Evolutionary conservation across 805 yeast genomes (phyloP), one percentile per base, ranked within the genome.

Genomic region (Cyberlindnera maritima): DNA sequence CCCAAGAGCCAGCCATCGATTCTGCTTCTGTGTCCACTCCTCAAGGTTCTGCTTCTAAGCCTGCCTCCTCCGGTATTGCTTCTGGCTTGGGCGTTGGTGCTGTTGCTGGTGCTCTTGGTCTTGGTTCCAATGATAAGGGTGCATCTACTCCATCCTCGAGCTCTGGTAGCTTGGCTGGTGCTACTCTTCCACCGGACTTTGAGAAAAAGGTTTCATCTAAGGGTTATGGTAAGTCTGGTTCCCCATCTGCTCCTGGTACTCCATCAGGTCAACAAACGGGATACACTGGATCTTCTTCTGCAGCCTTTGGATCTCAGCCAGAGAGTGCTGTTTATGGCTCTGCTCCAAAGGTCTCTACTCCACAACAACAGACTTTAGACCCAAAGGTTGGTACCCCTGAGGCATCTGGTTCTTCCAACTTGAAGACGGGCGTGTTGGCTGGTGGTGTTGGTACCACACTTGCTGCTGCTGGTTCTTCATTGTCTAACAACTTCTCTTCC

Each of bases 161-260:
- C 38, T 47, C 51, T 11, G 36, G 17, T 2, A 44, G 52, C 32
- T 38, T 54, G 31, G 55, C 56, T 28, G 59, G 59, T 35, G 59
- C 59, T 4, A 56, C 59, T 5, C 48, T 56, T 10, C 63, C 63
- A 23, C 63, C 63, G 8, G 54, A 57, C 33, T 57, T 58, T 45
- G 56, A 56, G 44, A 57, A 54, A 43, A 56, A 37, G 25, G 47
- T 43, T n/a, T 32, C 51, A 18, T 41, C 46, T 17, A 5, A 12
- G 23, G 19, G 39, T 11, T 40, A 19, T 11, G 15, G 19, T 14
- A 20, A 34, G 11, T 23, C 43, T n/a, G 9, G 33, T 13, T 20
- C 38, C 31, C 20, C 41, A 4, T n/a, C 39, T 14, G 8, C 42
- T 32, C 19, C 41, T 29, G 34, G 26, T 20, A 12, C 47, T 15